Evolutionary conservation across 176 grass and related monocot species (phyloP), one percentile per base, ranked within the genome.

Genomic region (Puya raimondii): DNA sequence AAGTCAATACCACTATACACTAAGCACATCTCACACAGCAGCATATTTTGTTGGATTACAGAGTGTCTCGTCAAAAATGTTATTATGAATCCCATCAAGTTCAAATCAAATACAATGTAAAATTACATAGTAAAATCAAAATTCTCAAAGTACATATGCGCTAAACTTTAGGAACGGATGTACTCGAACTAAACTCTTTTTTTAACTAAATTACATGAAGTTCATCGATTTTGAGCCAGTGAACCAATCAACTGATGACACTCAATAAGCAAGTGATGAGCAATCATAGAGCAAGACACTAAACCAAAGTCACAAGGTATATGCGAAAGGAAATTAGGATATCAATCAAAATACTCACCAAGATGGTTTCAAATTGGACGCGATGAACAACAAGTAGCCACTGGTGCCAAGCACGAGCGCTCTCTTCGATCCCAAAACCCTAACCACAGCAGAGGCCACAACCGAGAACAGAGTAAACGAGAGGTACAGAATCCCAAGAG

Each of bases 401-500:
- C 82, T 93, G 61, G 80, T 82, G 21, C 89, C 89, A 12, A 97
- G 66, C 53, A 97, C 82, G 51, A 97, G 89, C 59, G 89, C 79
- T 13, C 49, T 79, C 78, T 87, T 93, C 13, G 89, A 73, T 1
- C 89, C 89, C 1, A 97, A 12, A 70, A 70, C 20, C 52, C 64
- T 80, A 9, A 97, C 89, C 0, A 97, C 50, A 0, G 84, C 89
- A 49, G 86, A 92, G 12, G 89, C 77, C 9, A 71, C 66, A 9
- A 90, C 71, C 3, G 89, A 70, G 79, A 97, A 97, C 54, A 97
- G 65, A 21, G 89, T 97, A 63, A 97, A 88, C 20, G 89, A 97
- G 12, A 85, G 74, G 84, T 92, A 97, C 1, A 97, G 9, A 17
- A 87, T 81, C 64, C 85, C 94, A 48, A 97, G 61, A 10, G 89